Percentiles rank a stretch among this genome's conserved stretches.
Evolutionary conservation across 1,284 basidiomycete genomes (phyloP).

Genomic region (Amylostereum areolatum): DNA sequence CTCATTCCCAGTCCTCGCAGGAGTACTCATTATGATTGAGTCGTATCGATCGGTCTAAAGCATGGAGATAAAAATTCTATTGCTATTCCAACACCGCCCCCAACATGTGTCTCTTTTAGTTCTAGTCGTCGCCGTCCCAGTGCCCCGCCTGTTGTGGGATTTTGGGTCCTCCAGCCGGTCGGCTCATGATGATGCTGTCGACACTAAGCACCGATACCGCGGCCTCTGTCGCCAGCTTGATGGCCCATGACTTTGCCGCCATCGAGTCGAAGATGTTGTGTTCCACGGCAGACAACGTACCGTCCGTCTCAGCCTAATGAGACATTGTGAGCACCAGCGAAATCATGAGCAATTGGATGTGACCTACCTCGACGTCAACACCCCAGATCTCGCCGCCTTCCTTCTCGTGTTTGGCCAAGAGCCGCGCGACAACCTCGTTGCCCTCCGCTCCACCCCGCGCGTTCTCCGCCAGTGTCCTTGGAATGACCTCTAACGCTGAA

Average conservation of each 20-base stretch:
- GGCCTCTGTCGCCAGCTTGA: slow-evolving; percentile 87
- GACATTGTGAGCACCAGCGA: slow-evolving; percentile 1
- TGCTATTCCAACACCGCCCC: too few relatives aligned
- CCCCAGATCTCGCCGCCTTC: slow-evolving; percentile 72
- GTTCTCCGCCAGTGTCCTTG: slow-evolving; percentile 93
- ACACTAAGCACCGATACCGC: slow-evolving; percentile 92
- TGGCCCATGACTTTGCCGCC: slow-evolving; percentile 86
- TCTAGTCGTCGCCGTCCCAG: slow-evolving; percentile 66
- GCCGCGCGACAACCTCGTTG: slow-evolving; percentile 83
- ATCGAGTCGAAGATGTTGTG: slow-evolving; percentile 79
- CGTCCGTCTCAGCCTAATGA: slow-evolving; percentile 66
- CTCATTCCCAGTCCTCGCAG: too few relatives aligned
- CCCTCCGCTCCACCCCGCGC: slow-evolving; percentile 87
- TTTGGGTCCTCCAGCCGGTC: slow-evolving; percentile 84
- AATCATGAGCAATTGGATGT: slow-evolving; percentile 3
- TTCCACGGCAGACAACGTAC: slow-evolving; percentile 59
- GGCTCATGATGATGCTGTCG: slow-evolving; percentile 98
- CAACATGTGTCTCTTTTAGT: too few relatives aligned
- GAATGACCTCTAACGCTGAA: slow-evolving; percentile 87
- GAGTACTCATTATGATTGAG: too few relatives aligned
- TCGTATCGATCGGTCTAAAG: too few relatives aligned
- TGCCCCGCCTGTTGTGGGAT: slow-evolving; percentile 78
- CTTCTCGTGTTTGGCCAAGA: slow-evolving; percentile 87
- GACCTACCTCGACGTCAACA: slow-evolving; percentile 84
- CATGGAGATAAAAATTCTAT: too few relatives aligned